These are phyloP conservation scores for Neobulgaria alba DNA, from an alignment of 2,329 filamentous ascomycete species.

Conservation along the genomic window DNA sequence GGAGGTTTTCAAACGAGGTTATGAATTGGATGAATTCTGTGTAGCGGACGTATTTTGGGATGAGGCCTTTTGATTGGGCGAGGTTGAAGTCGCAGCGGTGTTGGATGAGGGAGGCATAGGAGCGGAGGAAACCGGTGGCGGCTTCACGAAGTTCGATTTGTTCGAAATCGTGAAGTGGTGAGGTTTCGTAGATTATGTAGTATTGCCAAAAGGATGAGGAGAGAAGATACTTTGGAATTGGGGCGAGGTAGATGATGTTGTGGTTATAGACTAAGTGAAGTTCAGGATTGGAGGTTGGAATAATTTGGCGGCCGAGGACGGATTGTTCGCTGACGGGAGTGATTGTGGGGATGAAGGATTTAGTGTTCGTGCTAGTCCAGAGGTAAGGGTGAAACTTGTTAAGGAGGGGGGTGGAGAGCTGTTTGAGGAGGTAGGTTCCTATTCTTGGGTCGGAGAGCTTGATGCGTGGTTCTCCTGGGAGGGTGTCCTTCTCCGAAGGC, in stretches of 20 bases:
- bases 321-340: constrained; percentile 13
- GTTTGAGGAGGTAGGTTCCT: not conserved
- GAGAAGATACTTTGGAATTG: constrained; percentile 25
- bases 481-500: not conserved
- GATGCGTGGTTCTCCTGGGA: not conserved
- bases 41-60: constrained; percentile 2
- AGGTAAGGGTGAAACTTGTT: not conserved
- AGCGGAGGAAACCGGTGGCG: constrained; percentile 26
- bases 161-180: not conserved
- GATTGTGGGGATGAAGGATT: not conserved
- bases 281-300: constrained; percentile 29
- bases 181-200: constrained; percentile 9
- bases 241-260: constrained; percentile 27
- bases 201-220: constrained; percentile 23
- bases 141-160: constrained; percentile 1
- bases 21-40: constrained; percentile 1
- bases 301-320: constrained; percentile 24
- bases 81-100: constrained; percentile 30
- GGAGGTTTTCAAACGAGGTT: not conserved
- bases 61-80: constrained; percentile 16
- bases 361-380: not conserved
- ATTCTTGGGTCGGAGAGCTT: not conserved
- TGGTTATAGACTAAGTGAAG: constrained; percentile 30
- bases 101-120: constrained; percentile 26
- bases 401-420: not conserved